These are phyloP conservation scores for Wickerhamomyces alni DNA, from an alignment of 805 yeast genomes.

Conservation along the genomic window DNA sequence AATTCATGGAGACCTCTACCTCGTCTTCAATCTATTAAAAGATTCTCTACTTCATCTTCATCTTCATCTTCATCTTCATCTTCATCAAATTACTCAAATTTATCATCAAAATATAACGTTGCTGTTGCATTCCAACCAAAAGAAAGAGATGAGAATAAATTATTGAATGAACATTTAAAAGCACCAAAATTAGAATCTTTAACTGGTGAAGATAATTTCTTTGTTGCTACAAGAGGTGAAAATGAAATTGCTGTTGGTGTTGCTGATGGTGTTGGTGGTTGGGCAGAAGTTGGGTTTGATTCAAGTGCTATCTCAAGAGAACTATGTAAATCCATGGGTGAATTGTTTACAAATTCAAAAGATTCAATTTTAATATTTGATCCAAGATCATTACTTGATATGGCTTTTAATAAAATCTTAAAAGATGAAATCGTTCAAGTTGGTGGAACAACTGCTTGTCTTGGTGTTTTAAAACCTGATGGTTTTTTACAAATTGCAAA, in stretches of 20 bases:
- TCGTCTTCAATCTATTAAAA: background rate
- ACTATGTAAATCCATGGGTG: slow-evolving; percentile 52
- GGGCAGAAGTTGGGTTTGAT: slow-evolving; percentile 90
- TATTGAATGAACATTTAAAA: slow-evolving; percentile 26
- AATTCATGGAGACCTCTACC: slow-evolving; percentile 2
- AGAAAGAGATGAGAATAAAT: slow-evolving; percentile 48
- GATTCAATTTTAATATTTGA: slow-evolving; percentile 7
- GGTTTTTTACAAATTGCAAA: slow-evolving; percentile 63
- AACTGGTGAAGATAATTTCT: slow-evolving; percentile 74
- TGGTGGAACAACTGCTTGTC: slow-evolving; percentile 92
- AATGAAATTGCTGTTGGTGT: slow-evolving; percentile 57
- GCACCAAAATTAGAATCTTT: slow-evolving; percentile 42
- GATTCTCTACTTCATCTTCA: slow-evolving; percentile 8
- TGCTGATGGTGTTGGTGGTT: slow-evolving; percentile 97
- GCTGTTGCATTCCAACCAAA: slow-evolving; percentile 75
- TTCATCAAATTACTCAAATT: slow-evolving; percentile 13
- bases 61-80: slow-evolving; percentile 14
- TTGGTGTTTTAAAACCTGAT: slow-evolving; percentile 60
- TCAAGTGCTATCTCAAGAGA: slow-evolving; percentile 84
- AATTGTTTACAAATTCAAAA: slow-evolving; percentile 14
- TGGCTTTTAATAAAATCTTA: slow-evolving; percentile 51
- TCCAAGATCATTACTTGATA: slow-evolving; percentile 38
- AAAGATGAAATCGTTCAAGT: slow-evolving; percentile 61
- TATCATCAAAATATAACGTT: slow-evolving; percentile 39
- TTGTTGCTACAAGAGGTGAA: slow-evolving; percentile 35